Evolutionary conservation across 2,329 filamentous ascomycete genomes (phyloP), one percentile per base, ranked within the genome.

Genomic region (Nemania sp.): DNA sequence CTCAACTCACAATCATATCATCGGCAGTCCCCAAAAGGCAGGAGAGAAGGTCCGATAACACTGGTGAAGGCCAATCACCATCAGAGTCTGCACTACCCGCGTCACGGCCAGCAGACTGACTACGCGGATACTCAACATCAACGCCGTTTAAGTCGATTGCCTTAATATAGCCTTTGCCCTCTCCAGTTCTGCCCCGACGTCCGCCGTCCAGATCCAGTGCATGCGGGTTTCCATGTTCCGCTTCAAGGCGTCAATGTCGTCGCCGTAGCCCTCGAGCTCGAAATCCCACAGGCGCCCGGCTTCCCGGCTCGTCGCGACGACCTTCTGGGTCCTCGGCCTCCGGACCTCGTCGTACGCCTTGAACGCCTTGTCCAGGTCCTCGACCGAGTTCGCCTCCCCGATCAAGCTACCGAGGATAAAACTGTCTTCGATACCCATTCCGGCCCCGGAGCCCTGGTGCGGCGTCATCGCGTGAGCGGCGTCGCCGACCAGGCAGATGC

Each of bases 381-480:
- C 58, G 0, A 66, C 60, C 0, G 63, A 71, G 0, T 64, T 66
- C 0, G 76, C 75, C 35, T 80, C 75, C 0, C 76, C 78, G 0
- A 87, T 72, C 0, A 87, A 68, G 2, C 78, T 75, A 0, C 79
- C 76, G 1, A 72, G 65, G 10, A 71, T 54, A n/a, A 64, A 68
- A 59, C 64, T 63, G 59, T 86, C 83, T 64, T 86, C 82, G 58
- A 88, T 81, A 1, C 81, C 83, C 67, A 87, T 79, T 1, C 83
- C 83, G 0, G 83, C 81, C 2, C 86, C 86, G 1, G 85, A 80
- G 0, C 85, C 86, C 43, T 86, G 82, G 40, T 85, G 82, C 0
- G 86, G 86, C 0, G 84, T 83, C 40, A 83, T 83, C 0, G 85
- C 85, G 68, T 89, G 86, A 0, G 86, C 87, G 0, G 86, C 85